phyloP scores from a whole-genome alignment of 176 grass and related monocot species.

The Avena eriantha region DNA sequence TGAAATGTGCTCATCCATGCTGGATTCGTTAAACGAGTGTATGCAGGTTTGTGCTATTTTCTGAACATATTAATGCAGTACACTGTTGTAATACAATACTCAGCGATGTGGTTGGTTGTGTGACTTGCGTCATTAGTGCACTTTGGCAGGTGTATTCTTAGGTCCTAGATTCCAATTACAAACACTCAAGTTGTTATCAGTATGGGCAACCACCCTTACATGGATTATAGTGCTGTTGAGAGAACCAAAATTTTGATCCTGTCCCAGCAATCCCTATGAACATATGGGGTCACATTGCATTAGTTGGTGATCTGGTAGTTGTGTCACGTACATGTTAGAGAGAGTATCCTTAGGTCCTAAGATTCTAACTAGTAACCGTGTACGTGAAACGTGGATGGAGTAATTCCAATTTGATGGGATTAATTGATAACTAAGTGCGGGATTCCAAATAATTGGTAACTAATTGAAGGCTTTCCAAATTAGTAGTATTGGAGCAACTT shows the following conservation, averaged over 20 bases:
- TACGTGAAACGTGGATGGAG: background rate
- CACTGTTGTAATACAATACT: slow-evolving; percentile 2
- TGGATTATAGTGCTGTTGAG: background rate
- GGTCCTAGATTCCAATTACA: background rate
- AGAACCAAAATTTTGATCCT: background rate
- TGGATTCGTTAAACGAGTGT: slow-evolving; percentile 95
- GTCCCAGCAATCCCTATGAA: background rate
- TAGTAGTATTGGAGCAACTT: background rate
- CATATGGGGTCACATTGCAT: background rate
- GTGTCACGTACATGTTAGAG: background rate
- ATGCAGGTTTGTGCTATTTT: slow-evolving; percentile 66
- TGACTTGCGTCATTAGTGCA: background rate
- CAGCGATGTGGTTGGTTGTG: background rate
- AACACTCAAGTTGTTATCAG: background rate
- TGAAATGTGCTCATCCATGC: slow-evolving; percentile 90
- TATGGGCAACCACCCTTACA: background rate
- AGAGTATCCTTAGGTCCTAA: background rate
- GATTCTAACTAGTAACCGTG: background rate
- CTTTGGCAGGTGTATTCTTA: background rate
- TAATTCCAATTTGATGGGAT: background rate
- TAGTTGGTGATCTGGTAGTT: background rate
- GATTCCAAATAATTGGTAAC: background rate
- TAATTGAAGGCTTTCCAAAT: background rate
- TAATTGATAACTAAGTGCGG: background rate
- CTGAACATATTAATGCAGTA: background rate